Conservation (phyloP, 495 filamentous ascomycete species). For the Penicillium longicatenatum region DNA sequence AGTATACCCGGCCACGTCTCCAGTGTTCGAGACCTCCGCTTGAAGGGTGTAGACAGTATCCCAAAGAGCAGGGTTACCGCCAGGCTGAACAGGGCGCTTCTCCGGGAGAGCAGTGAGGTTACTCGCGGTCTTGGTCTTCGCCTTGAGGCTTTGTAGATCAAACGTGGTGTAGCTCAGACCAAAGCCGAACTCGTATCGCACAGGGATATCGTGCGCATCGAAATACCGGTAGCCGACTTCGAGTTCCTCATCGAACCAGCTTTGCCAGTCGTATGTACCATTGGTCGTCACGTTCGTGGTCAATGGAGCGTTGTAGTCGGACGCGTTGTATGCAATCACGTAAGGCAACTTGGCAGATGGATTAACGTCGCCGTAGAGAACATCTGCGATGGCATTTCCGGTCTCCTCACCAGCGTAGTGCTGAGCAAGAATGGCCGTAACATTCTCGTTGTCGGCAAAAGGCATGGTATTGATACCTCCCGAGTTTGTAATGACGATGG, state of each 20-base stretch:
- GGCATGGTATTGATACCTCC: conserved; percentile 60
- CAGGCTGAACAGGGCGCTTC: not conserved
- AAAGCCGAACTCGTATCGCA: conserved; percentile 68
- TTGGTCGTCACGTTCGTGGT: conserved; percentile 41
- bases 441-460: conserved; percentile 62
- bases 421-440: conserved; percentile 62
- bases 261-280: conserved; percentile 49
- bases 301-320: conserved; percentile 67
- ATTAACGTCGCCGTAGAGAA: conserved; percentile 62
- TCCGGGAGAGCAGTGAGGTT: conserved; percentile 11
- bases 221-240: conserved; percentile 71
- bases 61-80: conserved; percentile 60
- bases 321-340: conserved; percentile 64
- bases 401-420: conserved; percentile 64
- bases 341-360: conserved; percentile 71
- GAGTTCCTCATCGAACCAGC: conserved; percentile 63
- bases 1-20: conserved; percentile 48
- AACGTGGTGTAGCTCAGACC: conserved; percentile 70
- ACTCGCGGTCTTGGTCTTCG: conserved; percentile 17
- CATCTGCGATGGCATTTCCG: conserved; percentile 54
- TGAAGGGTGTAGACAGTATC: conserved; percentile 55
- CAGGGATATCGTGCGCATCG: conserved; percentile 57
- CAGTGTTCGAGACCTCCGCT: conserved; percentile 59
- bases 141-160: conserved; percentile 42
- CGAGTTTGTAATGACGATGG: conserved; percentile 63